Conservation (phyloP, 768 basidiomycete genomes). For the Lenzites betulinus region DNA sequence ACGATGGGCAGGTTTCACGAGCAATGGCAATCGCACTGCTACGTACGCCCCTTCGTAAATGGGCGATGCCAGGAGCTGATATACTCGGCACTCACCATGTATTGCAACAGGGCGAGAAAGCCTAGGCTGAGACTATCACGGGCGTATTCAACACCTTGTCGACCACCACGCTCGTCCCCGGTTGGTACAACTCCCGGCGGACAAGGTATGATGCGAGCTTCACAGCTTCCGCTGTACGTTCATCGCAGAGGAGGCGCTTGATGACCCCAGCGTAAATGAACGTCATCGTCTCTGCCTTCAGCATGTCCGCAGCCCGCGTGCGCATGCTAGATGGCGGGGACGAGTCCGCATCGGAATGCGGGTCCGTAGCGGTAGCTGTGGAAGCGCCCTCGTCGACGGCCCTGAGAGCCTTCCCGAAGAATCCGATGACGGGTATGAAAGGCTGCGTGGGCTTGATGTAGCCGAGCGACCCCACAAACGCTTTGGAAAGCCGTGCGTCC, state of each 20-base stretch:
- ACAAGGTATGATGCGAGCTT: conserved; percentile 34
- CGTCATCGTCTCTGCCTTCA: conserved; percentile 15
- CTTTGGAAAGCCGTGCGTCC: conserved; percentile 46
- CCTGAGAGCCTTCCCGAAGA: conserved; percentile 37
- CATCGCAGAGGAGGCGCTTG: conserved; percentile 36
- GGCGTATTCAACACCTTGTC: not conserved
- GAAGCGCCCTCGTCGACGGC: not conserved
- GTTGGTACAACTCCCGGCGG: conserved; percentile 26
- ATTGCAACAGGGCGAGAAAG: not conserved
- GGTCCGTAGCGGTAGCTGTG: not conserved
- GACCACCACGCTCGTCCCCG: conserved; percentile 21
- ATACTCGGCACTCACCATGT: not conserved
- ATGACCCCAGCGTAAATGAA: conserved; percentile 42
- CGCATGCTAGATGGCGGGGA: conserved; percentile 4
- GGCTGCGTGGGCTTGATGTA: conserved; percentile 32
- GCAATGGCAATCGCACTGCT: too few relatives aligned
- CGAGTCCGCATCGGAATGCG: conserved; percentile 25
- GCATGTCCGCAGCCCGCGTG: not conserved
- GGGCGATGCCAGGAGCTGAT: not conserved
- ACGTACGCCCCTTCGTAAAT: too few relatives aligned
- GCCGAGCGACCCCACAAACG: conserved; percentile 41
- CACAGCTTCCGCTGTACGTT: conserved; percentile 28
- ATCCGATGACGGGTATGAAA: conserved; percentile 46
- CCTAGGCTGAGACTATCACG: not conserved
- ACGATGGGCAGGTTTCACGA: too few relatives aligned